These are phyloP conservation scores for Coprinellus micaceus DNA, from an alignment of 768 basidiomycete genomes.

Conservation along the genomic window DNA sequence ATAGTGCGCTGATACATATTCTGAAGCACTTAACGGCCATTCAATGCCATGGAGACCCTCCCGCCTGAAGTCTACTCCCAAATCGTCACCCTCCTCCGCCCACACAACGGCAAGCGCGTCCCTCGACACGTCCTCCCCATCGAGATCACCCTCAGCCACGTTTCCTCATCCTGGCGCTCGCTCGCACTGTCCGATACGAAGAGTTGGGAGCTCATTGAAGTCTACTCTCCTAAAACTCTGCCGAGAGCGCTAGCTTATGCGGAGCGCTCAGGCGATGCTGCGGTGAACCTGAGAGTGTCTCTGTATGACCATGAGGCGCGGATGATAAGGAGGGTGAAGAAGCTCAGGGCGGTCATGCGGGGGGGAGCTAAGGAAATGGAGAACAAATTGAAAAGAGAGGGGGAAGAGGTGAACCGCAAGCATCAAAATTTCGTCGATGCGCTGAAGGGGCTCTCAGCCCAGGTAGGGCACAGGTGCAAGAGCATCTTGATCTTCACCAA, in stretches of 20 bases:
- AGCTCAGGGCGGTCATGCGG: background rate
- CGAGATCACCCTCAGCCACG: constrained; percentile 6
- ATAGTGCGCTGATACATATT: too few relatives aligned
- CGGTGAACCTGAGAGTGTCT: background rate
- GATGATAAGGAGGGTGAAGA: background rate
- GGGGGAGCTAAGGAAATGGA: too few relatives aligned
- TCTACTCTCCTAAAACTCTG: constrained; percentile 8
- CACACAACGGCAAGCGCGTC: background rate
- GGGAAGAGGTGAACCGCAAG: background rate
- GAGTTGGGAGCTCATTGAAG: constrained; percentile 3
- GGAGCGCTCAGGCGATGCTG: background rate
- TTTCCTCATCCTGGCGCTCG: constrained; percentile 2
- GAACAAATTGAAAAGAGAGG: too few relatives aligned
- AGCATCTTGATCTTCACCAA: constrained; percentile 4
- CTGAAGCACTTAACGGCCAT: background rate
- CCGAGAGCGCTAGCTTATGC: constrained; percentile 1
- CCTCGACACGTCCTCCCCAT: constrained; percentile 2
- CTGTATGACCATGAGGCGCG: background rate
- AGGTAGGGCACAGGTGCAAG: background rate
- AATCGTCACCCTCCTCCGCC: constrained; percentile 2
- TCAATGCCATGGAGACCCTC: background rate
- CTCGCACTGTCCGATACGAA: background rate
- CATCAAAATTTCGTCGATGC: background rate
- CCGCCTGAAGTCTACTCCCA: constrained; percentile 8
- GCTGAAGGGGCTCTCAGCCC: background rate